phyloP scores from a whole-genome alignment of 345 rosid genomes.

The Pseudoturritis turrita region DNA sequence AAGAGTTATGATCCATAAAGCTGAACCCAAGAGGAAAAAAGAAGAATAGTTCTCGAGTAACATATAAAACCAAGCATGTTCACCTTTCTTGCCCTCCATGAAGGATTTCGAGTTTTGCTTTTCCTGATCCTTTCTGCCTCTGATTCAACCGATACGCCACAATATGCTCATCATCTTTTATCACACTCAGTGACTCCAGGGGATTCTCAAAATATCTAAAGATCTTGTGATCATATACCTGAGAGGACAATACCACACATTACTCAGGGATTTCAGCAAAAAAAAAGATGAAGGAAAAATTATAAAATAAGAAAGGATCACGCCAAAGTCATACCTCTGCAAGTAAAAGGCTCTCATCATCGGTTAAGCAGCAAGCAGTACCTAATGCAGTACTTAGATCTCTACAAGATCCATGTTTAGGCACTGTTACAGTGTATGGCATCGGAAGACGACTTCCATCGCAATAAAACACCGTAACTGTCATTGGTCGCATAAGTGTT shows the following conservation, averaged over 20 bases:
- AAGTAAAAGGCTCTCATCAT: slow-evolving; percentile 75
- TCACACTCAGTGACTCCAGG: slow-evolving; percentile 47
- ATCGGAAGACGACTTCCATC: slow-evolving; percentile 83
- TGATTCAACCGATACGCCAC: slow-evolving; percentile 70
- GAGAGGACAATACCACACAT: slow-evolving; percentile 17
- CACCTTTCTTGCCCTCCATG: slow-evolving; percentile 69
- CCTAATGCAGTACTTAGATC: slow-evolving; percentile 71
- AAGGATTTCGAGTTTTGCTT: slow-evolving; percentile 60
- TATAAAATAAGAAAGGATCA: background rate
- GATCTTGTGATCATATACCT: slow-evolving; percentile 73
- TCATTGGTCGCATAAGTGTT: slow-evolving; percentile 66
- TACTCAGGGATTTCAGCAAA: background rate
- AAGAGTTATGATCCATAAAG: slow-evolving; percentile 6
- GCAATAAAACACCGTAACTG: slow-evolving; percentile 72
- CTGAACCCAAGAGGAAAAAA: background rate
- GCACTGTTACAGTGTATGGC: slow-evolving; percentile 81
- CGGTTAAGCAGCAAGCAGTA: slow-evolving; percentile 71
- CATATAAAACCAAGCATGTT: slow-evolving; percentile 21
- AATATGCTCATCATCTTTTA: slow-evolving; percentile 85
- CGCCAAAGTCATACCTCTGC: slow-evolving; percentile 56
- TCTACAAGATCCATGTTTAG: slow-evolving; percentile 70
- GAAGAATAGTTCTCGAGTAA: background rate
- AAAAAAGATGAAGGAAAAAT: background rate
- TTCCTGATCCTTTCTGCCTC: slow-evolving; percentile 47
- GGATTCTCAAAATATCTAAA: slow-evolving; percentile 64